A percentile compares a stretch with the other conserved stretches of the same genome.
Conservation (phyloP, 164 flowering plant species). For the Tetracentron sinense region DNA sequence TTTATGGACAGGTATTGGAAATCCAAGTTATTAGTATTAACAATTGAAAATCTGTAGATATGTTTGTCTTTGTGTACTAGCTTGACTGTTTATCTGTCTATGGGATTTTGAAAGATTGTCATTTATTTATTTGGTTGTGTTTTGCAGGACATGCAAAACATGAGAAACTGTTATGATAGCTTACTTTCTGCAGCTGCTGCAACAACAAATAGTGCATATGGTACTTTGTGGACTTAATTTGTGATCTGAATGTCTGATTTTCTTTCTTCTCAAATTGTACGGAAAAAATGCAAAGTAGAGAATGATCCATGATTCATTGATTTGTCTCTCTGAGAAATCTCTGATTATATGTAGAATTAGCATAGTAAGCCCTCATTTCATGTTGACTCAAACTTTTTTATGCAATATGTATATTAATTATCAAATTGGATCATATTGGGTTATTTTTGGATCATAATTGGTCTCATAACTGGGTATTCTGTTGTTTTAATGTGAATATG, state of each 20-base stretch:
- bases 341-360: not conserved
- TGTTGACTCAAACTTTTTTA: not conserved
- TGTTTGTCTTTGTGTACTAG: not conserved
- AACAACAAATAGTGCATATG: conserved; percentile 82
- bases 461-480: too few species aligned
- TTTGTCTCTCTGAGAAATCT: not conserved
- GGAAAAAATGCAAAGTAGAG: not conserved
- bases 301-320: not conserved
- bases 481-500: too few species aligned
- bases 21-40: too few species aligned
- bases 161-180: conserved; percentile 88
- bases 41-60: not conserved
- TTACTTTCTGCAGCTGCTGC: conserved; percentile 94
- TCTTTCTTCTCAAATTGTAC: not conserved
- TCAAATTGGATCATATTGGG: too few species aligned
- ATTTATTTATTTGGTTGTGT: not conserved
- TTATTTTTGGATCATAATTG: too few species aligned
- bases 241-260: not conserved
- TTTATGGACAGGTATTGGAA: too few species aligned
- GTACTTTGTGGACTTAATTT: conserved; percentile 28
- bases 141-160: conserved; percentile 84
- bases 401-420: too few species aligned
- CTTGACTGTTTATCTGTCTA: not conserved
- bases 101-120: not conserved
- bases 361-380: not conserved